A percentile compares a stretch with the other conserved stretches of the same genome.
phyloP scores from a whole-genome alignment of 192 early-diverging fungal species.

The Geranomyces michiganensis region DNA sequence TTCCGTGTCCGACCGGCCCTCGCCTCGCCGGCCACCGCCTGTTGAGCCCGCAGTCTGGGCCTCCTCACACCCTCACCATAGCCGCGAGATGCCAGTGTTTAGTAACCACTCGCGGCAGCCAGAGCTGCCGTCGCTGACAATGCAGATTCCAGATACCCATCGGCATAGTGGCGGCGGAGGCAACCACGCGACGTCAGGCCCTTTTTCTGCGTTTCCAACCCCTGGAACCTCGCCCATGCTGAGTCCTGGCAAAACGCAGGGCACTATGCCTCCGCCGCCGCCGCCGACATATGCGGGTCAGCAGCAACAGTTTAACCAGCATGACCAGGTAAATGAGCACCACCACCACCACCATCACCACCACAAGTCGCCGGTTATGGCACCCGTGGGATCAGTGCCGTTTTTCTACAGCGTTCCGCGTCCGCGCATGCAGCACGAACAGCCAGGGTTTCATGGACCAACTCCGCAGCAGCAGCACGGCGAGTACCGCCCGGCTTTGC shows the following conservation, averaged over 20 bases:
- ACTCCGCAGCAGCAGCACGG: background rate
- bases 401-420: too few species aligned
- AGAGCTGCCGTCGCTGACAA: background rate
- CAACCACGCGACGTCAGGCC: background rate
- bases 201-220: background rate
- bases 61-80: background rate
- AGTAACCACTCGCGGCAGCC: background rate
- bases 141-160: too few species aligned
- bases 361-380: too few species aligned
- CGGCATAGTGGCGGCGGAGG: background rate
- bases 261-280: too few species aligned
- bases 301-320: conserved; percentile 2
- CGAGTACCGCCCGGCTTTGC: background rate
- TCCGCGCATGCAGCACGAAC: too few species aligned
- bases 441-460: too few species aligned
- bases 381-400: too few species aligned
- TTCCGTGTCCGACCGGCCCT: background rate
- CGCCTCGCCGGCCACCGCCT: background rate
- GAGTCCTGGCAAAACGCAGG: background rate
- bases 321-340: background rate
- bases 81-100: background rate
- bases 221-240: background rate
- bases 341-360: too few species aligned
- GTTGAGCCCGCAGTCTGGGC: background rate
- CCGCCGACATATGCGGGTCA: too few species aligned